Base-by-base conservation (phyloP, 148 eudicot genomes). In the Camellia japonica region DNA sequence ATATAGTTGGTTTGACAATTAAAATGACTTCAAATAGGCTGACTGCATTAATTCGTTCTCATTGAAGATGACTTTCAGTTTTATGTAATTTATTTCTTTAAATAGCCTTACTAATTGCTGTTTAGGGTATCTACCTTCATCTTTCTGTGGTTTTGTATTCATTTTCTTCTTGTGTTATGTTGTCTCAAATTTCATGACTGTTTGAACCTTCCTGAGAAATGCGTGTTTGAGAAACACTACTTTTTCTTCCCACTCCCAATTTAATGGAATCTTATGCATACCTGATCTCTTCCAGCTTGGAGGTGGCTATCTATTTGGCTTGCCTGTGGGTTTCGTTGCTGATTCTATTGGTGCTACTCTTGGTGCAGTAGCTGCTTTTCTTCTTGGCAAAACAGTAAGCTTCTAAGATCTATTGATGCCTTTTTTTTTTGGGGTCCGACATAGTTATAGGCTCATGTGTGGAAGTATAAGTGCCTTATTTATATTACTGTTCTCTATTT, bases 301-400 rank as follows among this genome's bases (percentile, higher is more conserved):
- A 76, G 99, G 97, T 78, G 99, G 99, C 82, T 95, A 93, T 86
- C 93, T 95, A 41, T 95, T 90, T 85, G 99, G 99, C 61, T 87
- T 95, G 89, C 89, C 89, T 73, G 82, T 95, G 82, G 99, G 97
- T 44, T 92, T 95, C 86, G 68, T 91, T 79, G 90, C 99, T 82
- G 97, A 95, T 87, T 95, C 97, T 74, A 15, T 92, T 72, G 97
- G 99, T 82, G 93, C 99, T 73, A 90, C 93, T 51, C 14, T 92
- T 82, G 99, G 99, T 65, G 99, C 99, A n/a, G 85, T 85, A 71
- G 93, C 94, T 13, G 97, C 99, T 70, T 93, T 95, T 83, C 89
- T 95, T 82, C 79, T 95, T 79, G 99, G 99, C 68, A 90, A 91
- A 89, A 92, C 97, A 41, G 97, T 93, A 90, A 84, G 94, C 83